Base-by-base conservation (phyloP, 768 basidiomycete genomes). In the Kwoniella shandongensis region DNA sequence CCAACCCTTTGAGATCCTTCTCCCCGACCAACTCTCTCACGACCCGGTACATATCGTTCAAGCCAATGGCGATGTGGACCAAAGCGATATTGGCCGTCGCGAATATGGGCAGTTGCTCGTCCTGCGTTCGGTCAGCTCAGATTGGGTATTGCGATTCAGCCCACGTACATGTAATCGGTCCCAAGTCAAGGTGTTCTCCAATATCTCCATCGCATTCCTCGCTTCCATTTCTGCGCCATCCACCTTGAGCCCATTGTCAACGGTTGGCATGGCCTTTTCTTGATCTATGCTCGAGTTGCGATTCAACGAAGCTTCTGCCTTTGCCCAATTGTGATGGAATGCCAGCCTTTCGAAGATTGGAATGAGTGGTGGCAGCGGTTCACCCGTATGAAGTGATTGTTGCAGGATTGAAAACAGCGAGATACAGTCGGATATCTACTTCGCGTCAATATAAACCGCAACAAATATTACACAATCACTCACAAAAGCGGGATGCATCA, bases 401-500 rank as follows among this genome's bases (percentile, higher is more conserved):
- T 68, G 58, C 11, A 76, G 50, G n/a, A 74, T 56, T 8, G 69
- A 54, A 35, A 76, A 70, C 3, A 70, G 63, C 5, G 64, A 51
- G 8, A 76, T 42, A 17, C 55, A 60, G 32, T 76, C 75, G 17
- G 73, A 71, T 20, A 76, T 66, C 74, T 76, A 45, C 20, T 38
- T 12, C 22, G 12, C n/a, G 26, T 38, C 23, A 51, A 23, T 27
- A 15, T 4, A 15, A 15, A 22, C 20, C 15, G 39, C 26, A 42
- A 32, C 13, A 6, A 6, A 6, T 32, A 13, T 22, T 45, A 18
- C n/a, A 10, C 32, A 0, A 29, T 12, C 8, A 79, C 80, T 61
- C 55, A 82, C 83, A 60, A 84, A 82, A 63, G 81, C 79, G 0
- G 84, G 83, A 63, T 85, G 82, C 38, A 85, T 76, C 52, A 82